A percentile compares a stretch with the other conserved stretches of the same genome.
Evolutionary conservation across 495 filamentous ascomycete genomes (phyloP).

Genomic region (Alectoria sarmentosa): DNA sequence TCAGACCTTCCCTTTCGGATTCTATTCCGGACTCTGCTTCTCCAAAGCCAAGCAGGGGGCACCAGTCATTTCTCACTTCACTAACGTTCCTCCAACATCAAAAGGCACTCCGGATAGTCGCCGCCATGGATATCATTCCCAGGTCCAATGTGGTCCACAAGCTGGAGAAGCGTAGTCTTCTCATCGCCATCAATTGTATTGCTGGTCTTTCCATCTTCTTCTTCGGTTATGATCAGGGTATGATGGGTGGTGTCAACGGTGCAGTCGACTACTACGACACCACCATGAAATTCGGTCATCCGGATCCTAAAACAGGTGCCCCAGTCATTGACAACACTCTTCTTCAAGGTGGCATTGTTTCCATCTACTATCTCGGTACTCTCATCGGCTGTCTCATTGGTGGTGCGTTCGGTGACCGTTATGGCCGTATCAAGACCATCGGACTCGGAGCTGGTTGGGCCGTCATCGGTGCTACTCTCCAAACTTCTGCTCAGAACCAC

Average conservation of each 20-base stretch:
- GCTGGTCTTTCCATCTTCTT: slow-evolving; percentile 55
- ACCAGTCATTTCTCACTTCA: background rate
- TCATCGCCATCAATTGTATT: slow-evolving; percentile 58
- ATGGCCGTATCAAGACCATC: slow-evolving; percentile 57
- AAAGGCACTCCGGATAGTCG: slow-evolving; percentile 5
- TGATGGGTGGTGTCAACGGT: slow-evolving; percentile 72
- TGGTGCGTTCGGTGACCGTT: slow-evolving; percentile 54
- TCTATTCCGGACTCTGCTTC: slow-evolving; percentile 6
- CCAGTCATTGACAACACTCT: slow-evolving; percentile 53
- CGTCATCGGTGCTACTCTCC: slow-evolving; percentile 51
- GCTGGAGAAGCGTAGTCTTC: slow-evolving; percentile 54
- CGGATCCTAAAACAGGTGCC: slow-evolving; percentile 39
- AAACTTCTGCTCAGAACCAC: slow-evolving; percentile 55
- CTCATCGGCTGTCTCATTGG: slow-evolving; percentile 53
- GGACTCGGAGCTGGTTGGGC: slow-evolving; percentile 49
- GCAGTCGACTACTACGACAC: slow-evolving; percentile 53
- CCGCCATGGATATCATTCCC: slow-evolving; percentile 35
- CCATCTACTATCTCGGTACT: slow-evolving; percentile 66
- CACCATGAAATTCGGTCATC: slow-evolving; percentile 59
- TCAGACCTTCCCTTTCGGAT: background rate
- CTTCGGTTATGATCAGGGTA: slow-evolving; percentile 62
- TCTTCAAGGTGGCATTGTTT: slow-evolving; percentile 59
- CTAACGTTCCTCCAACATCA: background rate
- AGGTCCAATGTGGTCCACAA: slow-evolving; percentile 53
- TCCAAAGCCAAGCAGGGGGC: slow-evolving; percentile 13